Evolutionary conservation across 345 rosid genomes (phyloP), one percentile per base, ranked within the genome.

Genomic region (Citrus sinensis): DNA sequence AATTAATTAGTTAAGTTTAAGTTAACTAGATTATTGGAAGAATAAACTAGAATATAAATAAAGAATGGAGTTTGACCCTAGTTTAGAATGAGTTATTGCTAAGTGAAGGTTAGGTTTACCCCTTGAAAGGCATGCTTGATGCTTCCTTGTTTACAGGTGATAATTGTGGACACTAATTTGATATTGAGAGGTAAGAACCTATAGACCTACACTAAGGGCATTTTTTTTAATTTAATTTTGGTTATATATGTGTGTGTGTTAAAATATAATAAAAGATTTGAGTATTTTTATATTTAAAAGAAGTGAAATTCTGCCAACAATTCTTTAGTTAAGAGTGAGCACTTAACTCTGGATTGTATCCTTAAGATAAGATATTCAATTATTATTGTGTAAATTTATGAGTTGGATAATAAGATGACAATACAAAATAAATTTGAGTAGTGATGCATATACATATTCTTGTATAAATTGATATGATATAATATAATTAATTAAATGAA

Each of bases 261-360:
- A 30, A 29, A 29, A 14, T 4, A 51, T 16, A 63, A 29, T 63
- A 29, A 42, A 42, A 42, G 4, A 42, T 42, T 42, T 42, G 16
- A 42, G 51, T 42, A 42, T 0, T 42, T 42, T 42, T 42, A 42
- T 42, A 42, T 42, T 42, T 11, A 3, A 42, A 42, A 11, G 1
- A 42, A 42, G 16, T 42, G 0, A 42, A 46, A 46, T 10, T 46
- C 3, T 46, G 0, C 17, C 16, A 3, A 10, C 0, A 46, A 46
- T 46, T 42, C 4, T 10, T 42, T 10, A 10, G 49, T 10, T 42
- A 42, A 42, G 0, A 42, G 49, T 0, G 10, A 9, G 14, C 49
- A 10, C 4, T 42, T 0, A 42, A 1, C 14, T 42, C 0, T 10
- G 0, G 0, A 1, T 42, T 9, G 4, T 10, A 10, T 42, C 4